A percentile compares a stretch with the other conserved stretches of the same genome.
Evolutionary conservation across 768 basidiomycete species (phyloP).

Genomic region (Kwoniella newhampshirensis): DNA sequence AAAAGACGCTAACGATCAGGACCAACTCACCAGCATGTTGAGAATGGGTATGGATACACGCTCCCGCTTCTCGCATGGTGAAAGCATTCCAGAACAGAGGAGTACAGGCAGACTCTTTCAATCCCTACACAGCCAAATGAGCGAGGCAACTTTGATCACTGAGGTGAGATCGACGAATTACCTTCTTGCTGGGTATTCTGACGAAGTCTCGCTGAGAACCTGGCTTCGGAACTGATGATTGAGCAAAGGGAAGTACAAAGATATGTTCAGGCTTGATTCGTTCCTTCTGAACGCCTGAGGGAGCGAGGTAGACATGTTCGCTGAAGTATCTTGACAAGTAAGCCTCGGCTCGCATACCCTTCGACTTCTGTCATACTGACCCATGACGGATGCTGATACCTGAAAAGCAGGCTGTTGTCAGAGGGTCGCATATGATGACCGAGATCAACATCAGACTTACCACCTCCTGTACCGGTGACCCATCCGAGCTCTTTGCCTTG

Average conservation of each 20-base stretch:
- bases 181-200: conserved; percentile 65
- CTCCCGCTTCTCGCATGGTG: conserved; percentile 71
- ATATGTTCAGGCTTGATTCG: conserved; percentile 79
- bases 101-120: conserved; percentile 85
- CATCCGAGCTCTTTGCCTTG: conserved; percentile 63
- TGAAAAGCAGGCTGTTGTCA: conserved; percentile 54
- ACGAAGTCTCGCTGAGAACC: conserved; percentile 73
- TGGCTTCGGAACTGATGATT: conserved; percentile 60
- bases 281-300: conserved; percentile 88
- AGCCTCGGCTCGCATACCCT: background rate
- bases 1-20: background rate
- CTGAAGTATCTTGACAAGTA: conserved; percentile 51
- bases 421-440: background rate
- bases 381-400: conserved; percentile 72
- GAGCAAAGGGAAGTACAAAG: conserved; percentile 80
- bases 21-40: conserved; percentile 62
- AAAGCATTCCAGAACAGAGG: conserved; percentile 93
- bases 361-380: conserved; percentile 54
- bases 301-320: conserved; percentile 79
- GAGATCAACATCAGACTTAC: conserved; percentile 21
- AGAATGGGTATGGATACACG: conserved; percentile 88
- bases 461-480: conserved; percentile 82
- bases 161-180: conserved; percentile 12
- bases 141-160: too few species aligned
- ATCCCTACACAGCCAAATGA: conserved; percentile 39